Percentiles rank a stretch among this genome's conserved stretches.
phyloP scores from a whole-genome alignment of 2,329 filamentous ascomycete genomes.

The Colletotrichum salicis region DNA sequence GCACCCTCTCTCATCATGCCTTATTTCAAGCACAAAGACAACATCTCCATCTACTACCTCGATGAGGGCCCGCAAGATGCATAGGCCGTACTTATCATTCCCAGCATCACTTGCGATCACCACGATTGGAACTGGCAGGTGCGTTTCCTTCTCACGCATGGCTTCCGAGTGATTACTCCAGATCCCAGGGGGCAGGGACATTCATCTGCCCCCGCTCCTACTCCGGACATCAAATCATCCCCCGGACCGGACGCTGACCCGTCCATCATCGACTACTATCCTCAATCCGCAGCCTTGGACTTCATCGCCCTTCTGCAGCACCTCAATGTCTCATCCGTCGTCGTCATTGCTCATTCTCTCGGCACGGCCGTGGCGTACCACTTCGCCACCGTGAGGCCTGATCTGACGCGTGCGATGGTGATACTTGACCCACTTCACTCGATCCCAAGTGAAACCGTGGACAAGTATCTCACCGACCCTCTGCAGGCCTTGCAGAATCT shows the following conservation, averaged over 20 bases:
- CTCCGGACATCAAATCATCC: conserved; percentile 6
- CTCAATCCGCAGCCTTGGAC: conserved; percentile 18
- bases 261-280: conserved; percentile 23
- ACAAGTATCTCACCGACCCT: conserved; percentile 6
- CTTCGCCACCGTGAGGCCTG: conserved; percentile 13
- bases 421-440: conserved; percentile 21
- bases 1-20: neutral
- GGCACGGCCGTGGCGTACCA: conserved; percentile 16
- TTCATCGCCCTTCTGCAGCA: conserved; percentile 14
- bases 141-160: neutral
- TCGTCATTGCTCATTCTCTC: conserved; percentile 20
- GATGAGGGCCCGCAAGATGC: conserved; percentile 17
- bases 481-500: neutral
- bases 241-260: conserved; percentile 9
- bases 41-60: conserved; percentile 21
- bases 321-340: conserved; percentile 3
- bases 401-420: conserved; percentile 13
- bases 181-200: conserved; percentile 23
- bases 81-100: neutral
- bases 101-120: conserved; percentile 6
- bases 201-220: conserved; percentile 10
- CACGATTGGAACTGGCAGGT: conserved; percentile 29
- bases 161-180: conserved; percentile 17
- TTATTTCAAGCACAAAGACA: conserved; percentile 11
- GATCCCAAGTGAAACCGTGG: neutral